phyloP scores from a whole-genome alignment of 768 basidiomycete genomes.

The Dacryopinax primogenitus region DNA sequence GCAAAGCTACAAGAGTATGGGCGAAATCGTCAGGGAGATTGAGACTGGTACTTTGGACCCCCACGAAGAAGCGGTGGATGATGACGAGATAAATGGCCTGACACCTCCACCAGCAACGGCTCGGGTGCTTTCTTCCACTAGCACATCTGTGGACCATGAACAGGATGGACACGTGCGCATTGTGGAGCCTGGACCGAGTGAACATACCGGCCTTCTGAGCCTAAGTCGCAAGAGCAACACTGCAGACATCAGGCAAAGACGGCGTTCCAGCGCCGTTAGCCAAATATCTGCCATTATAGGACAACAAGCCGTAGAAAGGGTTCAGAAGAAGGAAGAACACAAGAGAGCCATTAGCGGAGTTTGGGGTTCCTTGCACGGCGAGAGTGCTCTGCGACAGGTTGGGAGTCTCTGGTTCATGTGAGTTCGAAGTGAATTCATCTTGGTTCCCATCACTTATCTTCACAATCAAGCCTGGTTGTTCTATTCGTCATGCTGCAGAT shows the following conservation, averaged over 20 bases:
- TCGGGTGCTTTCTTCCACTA: neutral
- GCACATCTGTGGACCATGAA: neutral
- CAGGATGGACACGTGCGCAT: neutral
- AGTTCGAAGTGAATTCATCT: neutral
- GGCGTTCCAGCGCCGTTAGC: neutral
- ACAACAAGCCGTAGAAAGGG: neutral
- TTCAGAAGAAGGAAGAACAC: neutral
- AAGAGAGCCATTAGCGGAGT: constrained; percentile 4
- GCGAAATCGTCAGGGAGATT: neutral
- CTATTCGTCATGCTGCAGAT: constrained; percentile 7
- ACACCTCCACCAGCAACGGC: neutral
- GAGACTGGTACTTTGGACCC: neutral
- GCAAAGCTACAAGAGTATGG: constrained; percentile 5
- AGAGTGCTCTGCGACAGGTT: neutral
- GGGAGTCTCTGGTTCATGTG: constrained; percentile 3
- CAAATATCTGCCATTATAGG: neutral
- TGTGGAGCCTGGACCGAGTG: neutral
- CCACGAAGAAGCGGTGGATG: neutral
- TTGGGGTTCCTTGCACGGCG: neutral
- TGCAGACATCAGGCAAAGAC: neutral
- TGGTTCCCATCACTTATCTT: neutral
- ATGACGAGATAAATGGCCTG: neutral
- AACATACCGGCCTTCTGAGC: neutral
- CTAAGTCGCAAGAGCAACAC: neutral
- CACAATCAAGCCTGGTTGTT: neutral